Percentiles rank a stretch among this genome's conserved stretches.
These are phyloP conservation scores for Bipolaris cookei DNA, from an alignment of 2,329 filamentous ascomycete species.

Conservation along the genomic window DNA sequence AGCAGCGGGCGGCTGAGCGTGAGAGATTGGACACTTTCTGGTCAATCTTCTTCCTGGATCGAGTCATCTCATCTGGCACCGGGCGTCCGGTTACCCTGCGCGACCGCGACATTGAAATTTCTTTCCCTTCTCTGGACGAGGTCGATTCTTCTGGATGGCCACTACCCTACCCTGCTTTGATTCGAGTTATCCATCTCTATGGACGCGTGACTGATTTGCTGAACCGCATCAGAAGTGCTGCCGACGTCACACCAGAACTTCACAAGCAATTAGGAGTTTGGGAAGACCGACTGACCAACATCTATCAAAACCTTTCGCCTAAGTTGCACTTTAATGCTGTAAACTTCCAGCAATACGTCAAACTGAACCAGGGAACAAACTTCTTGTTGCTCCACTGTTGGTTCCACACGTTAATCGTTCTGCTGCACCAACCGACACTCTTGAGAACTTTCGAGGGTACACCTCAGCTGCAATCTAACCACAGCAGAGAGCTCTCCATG, in stretches of 20 bases:
- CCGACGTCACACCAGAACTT: conserved; percentile 77
- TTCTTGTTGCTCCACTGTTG: conserved; percentile 88
- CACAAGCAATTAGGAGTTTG: conserved; percentile 75
- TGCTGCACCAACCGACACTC: conserved; percentile 82
- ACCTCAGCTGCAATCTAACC: conserved; percentile 75
- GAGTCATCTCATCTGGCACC: conserved; percentile 86
- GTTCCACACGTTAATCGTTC: conserved; percentile 86
- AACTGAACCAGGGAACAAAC: conserved; percentile 80
- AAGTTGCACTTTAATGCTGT: conserved; percentile 81
- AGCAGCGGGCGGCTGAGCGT: conserved; percentile 73
- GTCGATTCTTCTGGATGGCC: conserved; percentile 70
- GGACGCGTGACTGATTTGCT: conserved; percentile 83
- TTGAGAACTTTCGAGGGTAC: conserved; percentile 75
- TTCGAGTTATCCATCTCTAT: conserved; percentile 85
- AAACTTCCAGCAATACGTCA: conserved; percentile 86
- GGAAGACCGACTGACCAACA: conserved; percentile 77
- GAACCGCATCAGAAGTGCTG: conserved; percentile 76
- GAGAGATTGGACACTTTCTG: conserved; percentile 88
- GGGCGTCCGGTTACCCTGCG: conserved; percentile 82
- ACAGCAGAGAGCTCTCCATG: conserved; percentile 82
- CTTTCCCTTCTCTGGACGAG: conserved; percentile 66
- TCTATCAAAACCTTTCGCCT: conserved; percentile 75
- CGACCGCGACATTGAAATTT: conserved; percentile 83
- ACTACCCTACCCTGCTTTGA: conserved; percentile 77
- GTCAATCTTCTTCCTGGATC: conserved; percentile 86